These are phyloP conservation scores for Magnaporthiopsis rhizophila DNA, from an alignment of 2,329 filamentous ascomycete genomes.

Conservation along the genomic window DNA sequence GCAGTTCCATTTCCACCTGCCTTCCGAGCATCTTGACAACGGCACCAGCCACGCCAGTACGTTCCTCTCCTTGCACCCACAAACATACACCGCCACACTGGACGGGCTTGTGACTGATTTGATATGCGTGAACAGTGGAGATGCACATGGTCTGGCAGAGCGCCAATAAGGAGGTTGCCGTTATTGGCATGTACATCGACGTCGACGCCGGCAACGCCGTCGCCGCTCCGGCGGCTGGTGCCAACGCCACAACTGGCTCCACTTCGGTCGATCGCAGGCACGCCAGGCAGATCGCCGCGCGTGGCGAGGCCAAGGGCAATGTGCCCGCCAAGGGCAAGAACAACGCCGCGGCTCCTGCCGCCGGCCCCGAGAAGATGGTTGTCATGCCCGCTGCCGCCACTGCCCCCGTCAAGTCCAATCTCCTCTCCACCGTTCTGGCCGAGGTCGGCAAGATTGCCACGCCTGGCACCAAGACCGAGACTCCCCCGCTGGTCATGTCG, in stretches of 20 bases:
- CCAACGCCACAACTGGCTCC: slow-evolving; percentile 9
- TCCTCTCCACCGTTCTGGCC: slow-evolving; percentile 40
- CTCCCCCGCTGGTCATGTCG: slow-evolving; percentile 33
- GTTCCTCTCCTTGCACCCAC: slow-evolving; percentile 11
- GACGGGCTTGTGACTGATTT: neutral
- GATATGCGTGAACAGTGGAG: slow-evolving; percentile 28
- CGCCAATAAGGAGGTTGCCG: slow-evolving; percentile 30
- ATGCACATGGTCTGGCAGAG: slow-evolving; percentile 53
- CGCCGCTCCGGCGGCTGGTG: slow-evolving; percentile 11
- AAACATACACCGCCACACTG: too few species aligned
- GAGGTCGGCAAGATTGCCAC: slow-evolving; percentile 31
- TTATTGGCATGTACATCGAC: slow-evolving; percentile 36
- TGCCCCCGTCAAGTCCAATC: slow-evolving; percentile 24
- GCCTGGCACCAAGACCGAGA: slow-evolving; percentile 32
- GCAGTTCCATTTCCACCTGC: slow-evolving; percentile 44
- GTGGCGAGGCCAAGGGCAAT: slow-evolving; percentile 16
- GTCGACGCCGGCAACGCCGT: slow-evolving; percentile 21
- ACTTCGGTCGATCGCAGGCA: slow-evolving; percentile 5
- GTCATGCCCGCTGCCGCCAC: slow-evolving; percentile 35
- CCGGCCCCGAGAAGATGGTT: slow-evolving; percentile 16
- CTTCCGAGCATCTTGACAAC: slow-evolving; percentile 38
- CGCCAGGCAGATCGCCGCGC: neutral
- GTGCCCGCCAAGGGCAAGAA: slow-evolving; percentile 22
- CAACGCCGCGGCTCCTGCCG: neutral
- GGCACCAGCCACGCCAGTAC: slow-evolving; percentile 35